Evolutionary conservation across 2,329 filamentous ascomycete genomes (phyloP), one percentile per base, ranked within the genome.

Genomic region (Scleromitrula shiraiana): DNA sequence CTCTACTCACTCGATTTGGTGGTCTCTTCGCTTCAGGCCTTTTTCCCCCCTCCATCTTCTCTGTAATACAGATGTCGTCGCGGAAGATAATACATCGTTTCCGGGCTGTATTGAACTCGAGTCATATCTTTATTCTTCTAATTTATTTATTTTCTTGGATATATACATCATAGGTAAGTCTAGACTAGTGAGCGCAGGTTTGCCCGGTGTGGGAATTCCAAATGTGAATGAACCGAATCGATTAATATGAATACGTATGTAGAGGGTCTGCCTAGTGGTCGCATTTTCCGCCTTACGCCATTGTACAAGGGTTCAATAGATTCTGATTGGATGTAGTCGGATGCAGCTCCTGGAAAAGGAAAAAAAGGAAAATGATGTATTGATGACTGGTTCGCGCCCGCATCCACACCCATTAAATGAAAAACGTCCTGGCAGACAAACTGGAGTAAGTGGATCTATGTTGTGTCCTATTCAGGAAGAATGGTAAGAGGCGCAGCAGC

Each of bases 221-320:
- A n/a, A n/a, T n/a, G n/a, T n/a, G n/a, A n/a, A n/a, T n/a, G n/a
- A n/a, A n/a, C n/a, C n/a, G n/a, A n/a, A n/a, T n/a, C n/a, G n/a
- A n/a, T n/a, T n/a, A n/a, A n/a, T n/a, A n/a, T n/a, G n/a, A n/a
- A n/a, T n/a, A n/a, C n/a, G n/a, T n/a, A n/a, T n/a, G n/a, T n/a
- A n/a, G n/a, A n/a, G n/a, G 44, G 27, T 50, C 50, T 55, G 55
- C 53, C 50, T 56, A 45, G 29, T 22, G 37, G 40, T 49, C 46
- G 55, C 56, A 55, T 52, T 51, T 41, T 56, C 50, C 43, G 55
- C 54, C 53, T 50, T 45, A 43, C 38, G 27, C 23, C 27, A 29
- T 30, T 23, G n/a, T 26, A 37, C 29, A 3, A 36, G 32, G 40
- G 24, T 15, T 7, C 15, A 6, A 4, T 5, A 22, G 6, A n/a